Percentiles rank a stretch among this genome's conserved stretches.
phyloP scores from a whole-genome alignment of 495 filamentous ascomycete genomes.

The Oidiodendron maius region DNA sequence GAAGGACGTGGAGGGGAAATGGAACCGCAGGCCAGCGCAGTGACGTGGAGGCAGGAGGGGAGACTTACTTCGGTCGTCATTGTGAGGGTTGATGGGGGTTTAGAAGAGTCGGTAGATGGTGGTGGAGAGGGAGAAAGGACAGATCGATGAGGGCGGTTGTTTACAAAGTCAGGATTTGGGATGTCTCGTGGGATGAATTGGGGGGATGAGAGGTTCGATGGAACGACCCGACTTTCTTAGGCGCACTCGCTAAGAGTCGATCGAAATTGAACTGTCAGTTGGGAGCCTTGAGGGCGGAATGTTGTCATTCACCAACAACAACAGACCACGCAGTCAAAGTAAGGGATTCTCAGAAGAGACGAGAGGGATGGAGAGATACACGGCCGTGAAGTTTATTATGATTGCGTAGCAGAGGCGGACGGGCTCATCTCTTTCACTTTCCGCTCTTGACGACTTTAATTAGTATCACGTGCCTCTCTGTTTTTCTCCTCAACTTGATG shows the following conservation, averaged over 20 bases:
- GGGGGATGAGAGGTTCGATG: not conserved
- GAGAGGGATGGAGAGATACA: too few relatives aligned
- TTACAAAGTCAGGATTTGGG: not conserved
- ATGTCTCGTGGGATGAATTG: constrained; percentile 1
- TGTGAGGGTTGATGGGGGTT: constrained; percentile 22
- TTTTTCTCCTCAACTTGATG: too few relatives aligned
- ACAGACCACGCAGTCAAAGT: too few relatives aligned
- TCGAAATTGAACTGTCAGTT: not conserved
- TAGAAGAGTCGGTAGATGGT: not conserved
- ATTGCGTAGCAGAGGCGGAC: too few relatives aligned
- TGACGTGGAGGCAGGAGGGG: constrained; percentile 14
- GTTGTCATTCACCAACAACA: too few relatives aligned
- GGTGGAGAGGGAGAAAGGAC: constrained; percentile 1
- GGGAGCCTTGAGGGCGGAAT: too few relatives aligned
- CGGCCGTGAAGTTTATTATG: too few relatives aligned
- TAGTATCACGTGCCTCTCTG: too few relatives aligned
- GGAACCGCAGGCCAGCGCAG: constrained; percentile 23
- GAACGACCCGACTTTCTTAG: not conserved
- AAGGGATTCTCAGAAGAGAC: too few relatives aligned
- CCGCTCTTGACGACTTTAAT: too few relatives aligned
- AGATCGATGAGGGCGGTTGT: constrained; percentile 10
- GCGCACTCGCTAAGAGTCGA: not conserved
- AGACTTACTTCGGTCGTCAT: constrained; percentile 67
- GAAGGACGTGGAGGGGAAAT: constrained; percentile 20
- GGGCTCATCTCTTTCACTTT: too few relatives aligned